These are phyloP conservation scores for Penicillium hesseltinei DNA, from an alignment of 2,329 filamentous ascomycete genomes.

Conservation along the genomic window DNA sequence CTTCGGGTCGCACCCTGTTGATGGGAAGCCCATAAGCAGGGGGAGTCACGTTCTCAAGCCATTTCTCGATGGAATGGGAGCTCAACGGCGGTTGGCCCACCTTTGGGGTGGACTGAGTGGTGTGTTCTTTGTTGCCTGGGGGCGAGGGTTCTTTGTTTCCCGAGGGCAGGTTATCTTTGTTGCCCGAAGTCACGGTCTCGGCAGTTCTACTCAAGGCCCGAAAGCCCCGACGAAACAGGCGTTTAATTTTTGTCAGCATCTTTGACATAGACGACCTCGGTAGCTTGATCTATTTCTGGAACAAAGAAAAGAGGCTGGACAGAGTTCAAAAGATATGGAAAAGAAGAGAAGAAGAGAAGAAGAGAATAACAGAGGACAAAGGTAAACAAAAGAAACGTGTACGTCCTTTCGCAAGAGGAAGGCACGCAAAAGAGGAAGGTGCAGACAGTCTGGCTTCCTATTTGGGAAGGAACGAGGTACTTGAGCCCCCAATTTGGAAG, in stretches of 20 bases:
- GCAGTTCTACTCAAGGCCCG: neutral
- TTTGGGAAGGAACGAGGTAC: conserved; percentile 1
- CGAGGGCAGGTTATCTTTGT: neutral
- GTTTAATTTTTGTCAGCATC: neutral
- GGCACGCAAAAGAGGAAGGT: neutral
- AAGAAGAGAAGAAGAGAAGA: neutral
- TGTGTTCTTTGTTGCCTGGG: neutral
- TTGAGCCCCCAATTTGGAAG: neutral
- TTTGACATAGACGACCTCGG: neutral
- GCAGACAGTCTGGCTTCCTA: neutral
- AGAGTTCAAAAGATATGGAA: neutral
- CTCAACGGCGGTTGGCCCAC: neutral
- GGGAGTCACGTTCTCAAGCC: neutral
- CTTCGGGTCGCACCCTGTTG: neutral
- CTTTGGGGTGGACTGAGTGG: neutral
- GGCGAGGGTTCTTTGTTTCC: conserved; percentile 2
- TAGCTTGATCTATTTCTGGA: conserved; percentile 4
- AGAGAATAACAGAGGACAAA: neutral
- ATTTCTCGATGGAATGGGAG: neutral
- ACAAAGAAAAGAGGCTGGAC: conserved; percentile 3
- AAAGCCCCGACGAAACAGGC: neutral
- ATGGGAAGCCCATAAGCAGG: neutral
- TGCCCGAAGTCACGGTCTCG: neutral
- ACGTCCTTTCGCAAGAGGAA: neutral
- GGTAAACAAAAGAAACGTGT: neutral